Base-by-base conservation (phyloP, 805 yeast species). In the Metschnikowia cubensis region DNA sequence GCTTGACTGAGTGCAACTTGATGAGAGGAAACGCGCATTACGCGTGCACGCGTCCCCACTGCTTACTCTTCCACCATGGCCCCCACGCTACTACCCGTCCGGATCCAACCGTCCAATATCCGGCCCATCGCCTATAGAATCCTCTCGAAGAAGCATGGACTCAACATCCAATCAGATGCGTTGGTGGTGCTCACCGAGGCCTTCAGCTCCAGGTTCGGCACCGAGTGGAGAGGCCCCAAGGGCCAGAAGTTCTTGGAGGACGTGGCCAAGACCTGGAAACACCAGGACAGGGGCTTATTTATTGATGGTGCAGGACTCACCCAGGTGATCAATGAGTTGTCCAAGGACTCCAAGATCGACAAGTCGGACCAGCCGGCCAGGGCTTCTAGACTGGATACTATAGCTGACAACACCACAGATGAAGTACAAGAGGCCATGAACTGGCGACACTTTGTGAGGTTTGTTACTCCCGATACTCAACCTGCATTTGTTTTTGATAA, bases 101-200 rank as follows among this genome's bases (percentile, higher is more conserved):
- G 78, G 50, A 80, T 92, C 1, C 87, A 83, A 47, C 89, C 97
- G 0, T 81, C 92, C 0, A 87, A 87, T 60, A 71, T 94, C 40
- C 79, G 99, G 41, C 99, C 99, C 0, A 70, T 92, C 44, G 97
- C 97, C 0, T 94, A 91, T 65, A 74, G 99, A 37, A 80, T 92
- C 1, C 67, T 94, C 7, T 88, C 98, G 4, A 92, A 90, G 67
- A 94, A 92, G 63, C 92, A 89, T 64, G 97, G 97, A 0, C 77
- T 94, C 29, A 90, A 90, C 65, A 80, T 94, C 55, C 89, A 92
- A 60, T 84, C 97, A 0, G 84, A 87, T 55, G 98, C 97, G 0
- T 71, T 94, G 14, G 79, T 75, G 40, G 77, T 79, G 1, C 69
- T 94, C 32, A 87, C 97, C 1, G 83, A 82, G n/a, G 78, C 81